A percentile compares a stretch with the other conserved stretches of the same genome.
These are phyloP conservation scores for Botrytis fabae DNA, from an alignment of 2,329 filamentous ascomycete species.

Conservation along the genomic window DNA sequence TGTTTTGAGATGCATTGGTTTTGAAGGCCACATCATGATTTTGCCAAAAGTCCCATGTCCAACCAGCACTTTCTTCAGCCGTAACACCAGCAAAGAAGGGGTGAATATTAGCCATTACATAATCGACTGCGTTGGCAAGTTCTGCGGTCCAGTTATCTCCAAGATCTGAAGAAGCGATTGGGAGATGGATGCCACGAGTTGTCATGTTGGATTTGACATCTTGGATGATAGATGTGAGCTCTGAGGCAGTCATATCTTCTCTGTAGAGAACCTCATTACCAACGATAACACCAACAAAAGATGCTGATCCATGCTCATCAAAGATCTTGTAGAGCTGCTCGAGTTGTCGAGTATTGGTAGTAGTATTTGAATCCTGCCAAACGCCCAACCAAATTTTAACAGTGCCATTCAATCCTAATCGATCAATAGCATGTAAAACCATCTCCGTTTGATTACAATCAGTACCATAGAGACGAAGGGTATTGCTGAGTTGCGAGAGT, in stretches of 20 bases:
- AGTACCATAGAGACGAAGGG: conserved; percentile 85
- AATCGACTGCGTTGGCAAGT: conserved; percentile 72
- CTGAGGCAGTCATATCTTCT: conserved; percentile 66
- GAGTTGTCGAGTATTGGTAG: conserved; percentile 82
- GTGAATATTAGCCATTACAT: conserved; percentile 95
- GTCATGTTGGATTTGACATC: conserved; percentile 74
- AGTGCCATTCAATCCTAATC: conserved; percentile 65
- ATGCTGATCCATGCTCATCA: conserved; percentile 62
- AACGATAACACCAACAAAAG: conserved; percentile 80
- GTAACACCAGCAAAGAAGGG: conserved; percentile 87
- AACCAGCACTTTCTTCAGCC: conserved; percentile 66
- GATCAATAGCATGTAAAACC: conserved; percentile 78
- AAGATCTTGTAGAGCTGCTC: conserved; percentile 82
- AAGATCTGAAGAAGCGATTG: conserved; percentile 83
- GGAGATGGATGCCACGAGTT: conserved; percentile 62
- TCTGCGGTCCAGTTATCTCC: conserved; percentile 80
- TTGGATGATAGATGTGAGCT: conserved; percentile 64
- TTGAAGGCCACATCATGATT: conserved; percentile 64
- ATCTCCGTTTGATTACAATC: conserved; percentile 98
- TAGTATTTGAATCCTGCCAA: conserved; percentile 82
- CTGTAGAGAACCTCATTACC: conserved; percentile 80
- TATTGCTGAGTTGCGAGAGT: conserved; percentile 85
- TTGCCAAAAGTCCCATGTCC: conserved; percentile 85
- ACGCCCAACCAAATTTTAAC: conserved; percentile 95
- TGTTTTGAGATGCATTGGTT: conserved; percentile 62